Conservation (phyloP, 148 eudicot genomes). For the Rhododendron henanense region DNA sequence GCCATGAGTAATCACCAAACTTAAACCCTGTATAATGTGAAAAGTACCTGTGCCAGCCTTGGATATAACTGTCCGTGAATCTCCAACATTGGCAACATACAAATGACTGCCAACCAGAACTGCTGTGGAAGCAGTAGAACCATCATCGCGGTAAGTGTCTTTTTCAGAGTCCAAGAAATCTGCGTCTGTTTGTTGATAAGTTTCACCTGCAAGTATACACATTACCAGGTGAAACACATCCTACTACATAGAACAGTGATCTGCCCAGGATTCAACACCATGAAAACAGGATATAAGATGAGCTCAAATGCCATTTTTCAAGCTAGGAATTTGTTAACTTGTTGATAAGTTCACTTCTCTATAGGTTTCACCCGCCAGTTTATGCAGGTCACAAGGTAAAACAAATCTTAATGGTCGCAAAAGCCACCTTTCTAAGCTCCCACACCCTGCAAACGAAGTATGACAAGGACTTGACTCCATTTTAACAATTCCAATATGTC, state of each 20-base stretch:
- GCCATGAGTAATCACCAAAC: conserved; percentile 12
- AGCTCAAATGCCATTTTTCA: not conserved
- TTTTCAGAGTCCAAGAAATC: conserved; percentile 87
- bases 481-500: not conserved
- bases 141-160: conserved; percentile 88
- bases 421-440: not conserved
- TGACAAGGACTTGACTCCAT: not conserved
- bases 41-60: conserved; percentile 79
- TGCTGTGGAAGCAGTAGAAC: conserved; percentile 98
- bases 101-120: conserved; percentile 86
- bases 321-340: not conserved
- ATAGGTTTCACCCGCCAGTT: not conserved
- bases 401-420: not conserved
- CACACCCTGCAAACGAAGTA: not conserved
- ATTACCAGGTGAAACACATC: conserved; percentile 11
- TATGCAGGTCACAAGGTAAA: not conserved
- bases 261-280: not conserved
- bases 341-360: not conserved
- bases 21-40: not conserved
- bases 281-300: not conserved
- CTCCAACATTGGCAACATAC: conserved; percentile 98
- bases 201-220: conserved; percentile 56
- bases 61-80: conserved; percentile 84
- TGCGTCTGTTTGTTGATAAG: conserved; percentile 71
- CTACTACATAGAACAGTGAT: not conserved